These are phyloP conservation scores for Pseudocercospora musae DNA, from an alignment of 2,329 filamentous ascomycete species.

Conservation along the genomic window DNA sequence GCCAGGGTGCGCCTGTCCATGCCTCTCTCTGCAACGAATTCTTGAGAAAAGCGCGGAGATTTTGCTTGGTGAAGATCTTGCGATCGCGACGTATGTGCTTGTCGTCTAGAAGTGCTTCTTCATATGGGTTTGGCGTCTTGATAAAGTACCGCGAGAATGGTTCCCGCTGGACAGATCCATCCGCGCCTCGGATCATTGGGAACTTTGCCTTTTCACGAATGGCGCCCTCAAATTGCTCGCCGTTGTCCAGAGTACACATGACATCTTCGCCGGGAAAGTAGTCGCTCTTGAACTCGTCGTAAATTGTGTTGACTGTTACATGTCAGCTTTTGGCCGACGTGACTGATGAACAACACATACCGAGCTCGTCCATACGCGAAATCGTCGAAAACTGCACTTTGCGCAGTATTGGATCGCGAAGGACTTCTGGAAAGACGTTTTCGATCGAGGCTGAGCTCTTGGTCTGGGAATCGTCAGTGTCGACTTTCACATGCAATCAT, in stretches of 20 bases:
- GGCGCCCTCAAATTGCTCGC: slow-evolving; percentile 59
- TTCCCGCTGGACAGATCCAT: slow-evolving; percentile 64
- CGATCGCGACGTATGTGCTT: slow-evolving; percentile 81
- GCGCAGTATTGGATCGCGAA: slow-evolving; percentile 86
- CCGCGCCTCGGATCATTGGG: slow-evolving; percentile 54
- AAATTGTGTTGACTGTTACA: slow-evolving; percentile 53
- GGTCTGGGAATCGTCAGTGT: slow-evolving; percentile 37
- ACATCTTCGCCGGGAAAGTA: slow-evolving; percentile 89
- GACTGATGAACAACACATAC: slow-evolving; percentile 39
- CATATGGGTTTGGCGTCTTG: slow-evolving; percentile 60
- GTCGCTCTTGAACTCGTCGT: slow-evolving; percentile 70
- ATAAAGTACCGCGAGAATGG: slow-evolving; percentile 80
- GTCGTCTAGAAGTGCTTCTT: slow-evolving; percentile 77
- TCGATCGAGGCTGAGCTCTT: slow-evolving; percentile 83
- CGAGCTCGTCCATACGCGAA: slow-evolving; percentile 80
- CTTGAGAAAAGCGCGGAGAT: slow-evolving; percentile 90
- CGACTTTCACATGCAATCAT: slow-evolving; percentile 7
- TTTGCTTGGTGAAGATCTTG: slow-evolving; percentile 90
- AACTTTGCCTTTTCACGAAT: slow-evolving; percentile 86
- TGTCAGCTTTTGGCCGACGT: slow-evolving; percentile 2
- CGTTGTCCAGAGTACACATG: slow-evolving; percentile 66
- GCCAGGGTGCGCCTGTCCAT: slow-evolving; percentile 95
- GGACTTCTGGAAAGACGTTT: slow-evolving; percentile 81
- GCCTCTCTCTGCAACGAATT: slow-evolving; percentile 88
- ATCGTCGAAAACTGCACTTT: slow-evolving; percentile 88